Base-by-base conservation (phyloP, 2,329 filamentous ascomycete genomes). In the Trichoderma polysporum region DNA sequence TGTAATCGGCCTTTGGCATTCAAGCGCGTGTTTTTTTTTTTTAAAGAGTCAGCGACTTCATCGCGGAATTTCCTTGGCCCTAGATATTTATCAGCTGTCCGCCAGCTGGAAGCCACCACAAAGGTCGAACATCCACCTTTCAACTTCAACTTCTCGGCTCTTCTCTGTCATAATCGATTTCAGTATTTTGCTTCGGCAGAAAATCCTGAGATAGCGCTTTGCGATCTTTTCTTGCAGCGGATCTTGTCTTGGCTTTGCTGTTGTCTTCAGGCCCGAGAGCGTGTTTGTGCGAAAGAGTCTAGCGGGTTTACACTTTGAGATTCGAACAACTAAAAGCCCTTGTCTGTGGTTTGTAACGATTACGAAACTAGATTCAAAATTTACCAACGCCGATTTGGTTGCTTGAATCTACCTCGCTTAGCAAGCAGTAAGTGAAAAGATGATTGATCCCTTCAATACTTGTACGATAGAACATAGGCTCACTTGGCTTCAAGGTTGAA, bases 21-120 rank as follows among this genome's bases (percentile, higher is more conserved):
- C 50, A 45, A 66, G 64, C 64, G 64, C 61, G 7, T 47, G 15
- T 41, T 59, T 57, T 47, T 13, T 64, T 63, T 47, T 60, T 12
- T 61, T 33, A 33, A 63, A 45, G 27, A 66, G 13, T 33, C 27
- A 62, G 33, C 49, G 41, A 17, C 29, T 41, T 25, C 19, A 19
- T 53, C 45, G 56, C 27, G 52, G 61, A 59, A 39, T 66, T 66
- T 62, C 33, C 37, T 41, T 33, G 56, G 9, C 13, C 31, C 53
- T 7, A 22, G 35, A 52, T 25, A 31, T 45, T 10, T 8, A 35
- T 7, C 59, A 59, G 53, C 29, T 39, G 45, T 39, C 47, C 6
- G 49, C 45, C 56, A 33, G 61, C 54, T 41, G 61, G 31, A 22
- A 35, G n/a, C 53, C 17, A 33, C 33, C 13, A 17, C 29, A n/a